Percentiles rank a stretch among this genome's conserved stretches.
Conservation (phyloP, 2,329 filamentous ascomycete species). For the Trichoderma simmonsii region DNA sequence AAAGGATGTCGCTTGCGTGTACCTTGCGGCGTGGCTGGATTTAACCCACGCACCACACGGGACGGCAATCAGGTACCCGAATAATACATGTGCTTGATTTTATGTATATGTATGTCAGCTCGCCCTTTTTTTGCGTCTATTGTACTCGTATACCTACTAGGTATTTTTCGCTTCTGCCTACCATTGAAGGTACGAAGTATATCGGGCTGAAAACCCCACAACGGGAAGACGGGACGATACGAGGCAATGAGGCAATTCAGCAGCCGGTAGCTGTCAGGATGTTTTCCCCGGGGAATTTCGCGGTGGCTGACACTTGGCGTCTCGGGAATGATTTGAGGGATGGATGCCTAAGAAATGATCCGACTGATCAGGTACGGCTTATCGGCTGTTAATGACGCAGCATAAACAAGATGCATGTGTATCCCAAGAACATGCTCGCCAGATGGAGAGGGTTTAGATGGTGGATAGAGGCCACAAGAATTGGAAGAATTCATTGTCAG, state of each 20-base stretch:
- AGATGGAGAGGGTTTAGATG: not conserved
- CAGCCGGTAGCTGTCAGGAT: not conserved
- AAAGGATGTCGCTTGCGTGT: not conserved
- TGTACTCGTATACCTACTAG: not conserved
- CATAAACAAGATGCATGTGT: not conserved
- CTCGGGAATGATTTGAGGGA: not conserved
- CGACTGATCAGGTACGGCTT: not conserved
- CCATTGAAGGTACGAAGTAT: not conserved
- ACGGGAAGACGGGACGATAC: not conserved
- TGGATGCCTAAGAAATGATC: not conserved
- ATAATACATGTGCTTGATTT: not conserved
- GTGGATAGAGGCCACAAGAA: not conserved
- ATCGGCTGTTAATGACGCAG: not conserved
- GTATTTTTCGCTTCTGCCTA: not conserved
- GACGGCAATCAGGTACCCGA: not conserved
- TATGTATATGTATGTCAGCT: not conserved
- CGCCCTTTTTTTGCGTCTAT: not conserved
- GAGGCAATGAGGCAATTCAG: not conserved
- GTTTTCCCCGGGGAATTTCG: not conserved
- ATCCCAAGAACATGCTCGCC: not conserved
- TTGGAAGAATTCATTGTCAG: not conserved
- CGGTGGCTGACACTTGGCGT: not conserved
- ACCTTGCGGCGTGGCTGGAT: constrained; percentile 9
- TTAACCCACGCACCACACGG: not conserved
- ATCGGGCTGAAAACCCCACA: not conserved